A percentile compares a stretch with the other conserved stretches of the same genome.
phyloP scores from a whole-genome alignment of 441 rosid species.

The Iberis amara region DNA sequence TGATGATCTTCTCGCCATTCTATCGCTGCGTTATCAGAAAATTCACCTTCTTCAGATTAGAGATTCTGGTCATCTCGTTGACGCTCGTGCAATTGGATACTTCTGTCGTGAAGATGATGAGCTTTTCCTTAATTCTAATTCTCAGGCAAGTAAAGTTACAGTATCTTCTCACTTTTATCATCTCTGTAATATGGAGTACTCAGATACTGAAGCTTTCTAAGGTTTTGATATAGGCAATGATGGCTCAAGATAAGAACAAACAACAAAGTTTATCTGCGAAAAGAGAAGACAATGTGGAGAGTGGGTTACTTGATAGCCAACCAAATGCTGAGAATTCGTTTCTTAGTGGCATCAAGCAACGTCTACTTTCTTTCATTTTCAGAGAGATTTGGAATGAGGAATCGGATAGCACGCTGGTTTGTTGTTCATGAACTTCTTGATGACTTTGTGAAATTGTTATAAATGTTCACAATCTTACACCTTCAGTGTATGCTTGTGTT shows the following conservation, averaged over 20 bases:
- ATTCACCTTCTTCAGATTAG: slow-evolving; percentile 86
- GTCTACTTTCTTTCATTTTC: slow-evolving; percentile 86
- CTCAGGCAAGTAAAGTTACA: slow-evolving; percentile 50
- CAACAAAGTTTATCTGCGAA: slow-evolving; percentile 40
- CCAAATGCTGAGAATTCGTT: slow-evolving; percentile 43
- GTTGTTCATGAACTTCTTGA: slow-evolving; percentile 31
- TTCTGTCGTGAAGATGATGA: slow-evolving; percentile 90
- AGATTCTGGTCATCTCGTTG: slow-evolving; percentile 84
- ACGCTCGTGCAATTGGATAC: slow-evolving; percentile 78
- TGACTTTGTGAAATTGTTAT: not conserved
- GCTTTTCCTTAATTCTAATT: slow-evolving; percentile 71
- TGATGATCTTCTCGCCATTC: slow-evolving; percentile 82
- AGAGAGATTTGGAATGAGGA: slow-evolving; percentile 79
- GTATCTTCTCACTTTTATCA: not conserved
- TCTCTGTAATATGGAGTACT: not conserved
- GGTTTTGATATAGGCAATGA: slow-evolving; percentile 41
- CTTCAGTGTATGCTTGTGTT: slow-evolving; percentile 2
- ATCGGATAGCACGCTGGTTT: slow-evolving; percentile 56
- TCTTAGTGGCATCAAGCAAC: slow-evolving; percentile 84
- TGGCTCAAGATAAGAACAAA: slow-evolving; percentile 42
- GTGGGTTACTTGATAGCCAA: slow-evolving; percentile 38
- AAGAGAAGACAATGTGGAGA: slow-evolving; percentile 42
- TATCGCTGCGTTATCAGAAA: slow-evolving; percentile 80
- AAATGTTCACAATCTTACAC: not conserved
- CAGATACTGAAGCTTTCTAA: not conserved